Evolutionary conservation across 345 rosid genomes (phyloP), one percentile per base, ranked within the genome.

Genomic region (Bretschneidera sinensis): DNA sequence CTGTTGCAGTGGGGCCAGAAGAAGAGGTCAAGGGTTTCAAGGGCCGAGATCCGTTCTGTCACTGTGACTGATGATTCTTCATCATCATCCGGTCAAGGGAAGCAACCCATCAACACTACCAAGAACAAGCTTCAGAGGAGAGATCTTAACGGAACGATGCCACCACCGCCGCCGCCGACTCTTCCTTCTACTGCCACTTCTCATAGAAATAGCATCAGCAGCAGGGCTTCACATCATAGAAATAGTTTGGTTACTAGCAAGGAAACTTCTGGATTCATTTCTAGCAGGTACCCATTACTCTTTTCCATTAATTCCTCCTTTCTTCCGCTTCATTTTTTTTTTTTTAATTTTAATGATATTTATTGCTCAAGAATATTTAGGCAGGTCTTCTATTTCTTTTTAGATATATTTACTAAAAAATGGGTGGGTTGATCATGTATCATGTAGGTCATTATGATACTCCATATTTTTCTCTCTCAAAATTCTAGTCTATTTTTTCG

Each of bases 1-100:
- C 48, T 85, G n/a, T 58, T 85, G 51, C 85, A 80, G 68, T 85
- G 88, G 91, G 84, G 91, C 2, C 91, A 85, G 31, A 76, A 84
- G 60, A 85, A 85, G 54, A 78, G 91, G 66, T 73, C 91, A 1
- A 80, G 87, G 63, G 71, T 67, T 16, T 76, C 85, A 0, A 80
- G 90, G 60, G 58, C 77, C 7, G 87, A 79, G 78, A 79, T 74
- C 81, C 74, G 85, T 52, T 63, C 81, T 6, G 28, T 70, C 24
- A 50, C 60, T 14, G 72, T 74, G 21, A 64, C 74, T 13, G 87
- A 79, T 67, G 83, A 81, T 21, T 79, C 78, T 0, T 77, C 78
- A 6, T 82, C 90, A n/a, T 74, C 87, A 0, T 78, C 85, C 4
- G 72, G 69, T 53, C 79, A 77, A 48, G 79, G 67, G 33, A 76